A percentile compares a stretch with the other conserved stretches of the same genome.
Conservation (phyloP, 331 rosid genomes). For the Prunus yedoensis region DNA sequence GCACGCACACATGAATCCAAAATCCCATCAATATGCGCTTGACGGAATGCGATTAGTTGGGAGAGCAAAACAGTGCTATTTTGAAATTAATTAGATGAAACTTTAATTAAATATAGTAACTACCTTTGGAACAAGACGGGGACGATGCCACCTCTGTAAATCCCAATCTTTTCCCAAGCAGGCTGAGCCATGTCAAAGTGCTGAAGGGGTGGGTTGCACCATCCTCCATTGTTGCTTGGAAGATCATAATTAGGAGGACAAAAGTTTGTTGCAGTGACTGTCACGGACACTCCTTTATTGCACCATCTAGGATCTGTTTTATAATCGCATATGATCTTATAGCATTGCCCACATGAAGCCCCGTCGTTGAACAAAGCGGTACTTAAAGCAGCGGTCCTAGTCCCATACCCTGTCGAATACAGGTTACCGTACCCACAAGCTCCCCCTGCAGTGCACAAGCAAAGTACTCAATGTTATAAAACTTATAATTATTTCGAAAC, state of each 20-base stretch:
- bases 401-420: constrained; percentile 79
- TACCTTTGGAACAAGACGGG: constrained; percentile 87
- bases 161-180: constrained; percentile 91
- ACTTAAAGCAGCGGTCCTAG: constrained; percentile 82
- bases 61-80: too few relatives aligned
- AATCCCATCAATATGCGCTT: neutral
- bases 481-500: too few relatives aligned
- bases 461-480: neutral
- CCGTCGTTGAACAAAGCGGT: constrained; percentile 83
- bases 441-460: constrained; percentile 52
- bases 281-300: constrained; percentile 62
- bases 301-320: constrained; percentile 72
- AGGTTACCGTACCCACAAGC: constrained; percentile 95
- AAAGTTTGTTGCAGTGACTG: constrained; percentile 82
- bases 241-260: constrained; percentile 82
- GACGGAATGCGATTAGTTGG: too few relatives aligned
- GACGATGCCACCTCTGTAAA: constrained; percentile 80
- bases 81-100: too few relatives aligned
- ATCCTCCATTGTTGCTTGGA: constrained; percentile 77
- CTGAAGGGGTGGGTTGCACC: constrained; percentile 95
- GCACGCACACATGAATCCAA: constrained; percentile 5
- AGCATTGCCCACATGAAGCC: constrained; percentile 92
- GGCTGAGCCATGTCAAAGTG: constrained; percentile 98
- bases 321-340: constrained; percentile 65
- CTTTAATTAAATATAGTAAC: neutral